These are phyloP conservation scores for Nicotiana noctiflora DNA, from an alignment of 257 asterid genomes.

Conservation along the genomic window DNA sequence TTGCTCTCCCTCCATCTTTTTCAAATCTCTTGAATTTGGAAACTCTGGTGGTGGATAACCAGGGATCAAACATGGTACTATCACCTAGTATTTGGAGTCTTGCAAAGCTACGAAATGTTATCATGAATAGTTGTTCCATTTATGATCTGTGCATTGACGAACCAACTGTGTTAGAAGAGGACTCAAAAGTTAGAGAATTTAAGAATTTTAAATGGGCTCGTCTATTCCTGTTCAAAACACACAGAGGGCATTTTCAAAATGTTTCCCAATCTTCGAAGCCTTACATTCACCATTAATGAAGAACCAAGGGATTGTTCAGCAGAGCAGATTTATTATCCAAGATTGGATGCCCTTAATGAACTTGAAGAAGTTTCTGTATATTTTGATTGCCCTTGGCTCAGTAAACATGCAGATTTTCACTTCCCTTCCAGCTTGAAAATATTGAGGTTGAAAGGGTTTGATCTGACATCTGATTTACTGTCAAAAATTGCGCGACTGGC, in stretches of 20 bases:
- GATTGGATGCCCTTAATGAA: not conserved
- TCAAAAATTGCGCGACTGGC: not conserved
- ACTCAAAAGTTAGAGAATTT: not conserved
- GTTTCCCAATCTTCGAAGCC: not conserved
- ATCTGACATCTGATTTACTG: not conserved
- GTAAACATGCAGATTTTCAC: not conserved
- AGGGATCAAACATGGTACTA: not conserved
- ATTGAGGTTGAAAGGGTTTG: not conserved
- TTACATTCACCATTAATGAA: not conserved
- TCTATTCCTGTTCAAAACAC: not conserved
- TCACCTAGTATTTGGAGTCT: not conserved
- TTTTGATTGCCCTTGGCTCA: too few relatives aligned
- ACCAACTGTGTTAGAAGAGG: not conserved
- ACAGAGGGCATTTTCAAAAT: not conserved
- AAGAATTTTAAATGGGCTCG: not conserved
- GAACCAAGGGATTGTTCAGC: not conserved
- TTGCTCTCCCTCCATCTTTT: not conserved
- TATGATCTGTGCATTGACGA: not conserved
- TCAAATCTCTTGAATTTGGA: not conserved
- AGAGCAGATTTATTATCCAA: not conserved
- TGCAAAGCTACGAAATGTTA: not conserved
- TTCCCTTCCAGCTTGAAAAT: not conserved
- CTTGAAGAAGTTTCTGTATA: not conserved
- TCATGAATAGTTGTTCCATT: not conserved
- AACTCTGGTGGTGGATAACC: too few relatives aligned